These are phyloP conservation scores for Vanilla planifolia DNA, from an alignment of 106 monocot genomes.

Conservation along the genomic window DNA sequence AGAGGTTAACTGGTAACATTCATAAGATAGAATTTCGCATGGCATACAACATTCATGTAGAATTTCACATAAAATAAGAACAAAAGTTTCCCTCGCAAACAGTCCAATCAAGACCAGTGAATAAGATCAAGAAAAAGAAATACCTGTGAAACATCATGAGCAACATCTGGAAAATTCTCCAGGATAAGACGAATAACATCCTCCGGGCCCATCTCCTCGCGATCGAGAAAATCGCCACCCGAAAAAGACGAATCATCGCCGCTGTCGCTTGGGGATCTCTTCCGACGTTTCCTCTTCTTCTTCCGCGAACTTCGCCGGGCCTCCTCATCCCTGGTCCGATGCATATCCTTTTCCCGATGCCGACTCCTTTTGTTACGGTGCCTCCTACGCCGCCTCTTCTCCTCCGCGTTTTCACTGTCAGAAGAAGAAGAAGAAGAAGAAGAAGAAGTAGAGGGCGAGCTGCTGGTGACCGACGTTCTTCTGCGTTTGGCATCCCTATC, in stretches of 20 bases:
- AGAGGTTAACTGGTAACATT: too few species aligned
- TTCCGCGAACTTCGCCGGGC: neutral
- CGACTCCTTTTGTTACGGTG: neutral
- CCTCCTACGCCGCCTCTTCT: neutral
- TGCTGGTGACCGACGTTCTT: neutral
- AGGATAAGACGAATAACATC: neutral
- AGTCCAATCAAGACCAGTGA: neutral
- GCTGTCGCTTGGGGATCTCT: neutral
- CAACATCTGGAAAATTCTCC: slow-evolving; percentile 6
- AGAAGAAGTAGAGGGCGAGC: neutral
- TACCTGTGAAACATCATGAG: slow-evolving; percentile 3
- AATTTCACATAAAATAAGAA: too few species aligned
- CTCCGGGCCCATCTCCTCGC: neutral
- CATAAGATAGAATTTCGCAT: too few species aligned
- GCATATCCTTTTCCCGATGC: neutral
- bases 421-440: neutral
- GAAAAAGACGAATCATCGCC: neutral
- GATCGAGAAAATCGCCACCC: neutral
- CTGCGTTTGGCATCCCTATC: neutral
- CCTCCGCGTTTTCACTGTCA: neutral
- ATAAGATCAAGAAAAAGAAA: neutral
- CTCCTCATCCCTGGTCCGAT: slow-evolving; percentile 1
- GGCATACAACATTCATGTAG: too few species aligned
- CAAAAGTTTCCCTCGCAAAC: neutral
- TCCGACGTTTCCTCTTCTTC: neutral